Base-by-base conservation (phyloP, 352 stramenopile species). In the Phytophthora fragariaefolia region DNA sequence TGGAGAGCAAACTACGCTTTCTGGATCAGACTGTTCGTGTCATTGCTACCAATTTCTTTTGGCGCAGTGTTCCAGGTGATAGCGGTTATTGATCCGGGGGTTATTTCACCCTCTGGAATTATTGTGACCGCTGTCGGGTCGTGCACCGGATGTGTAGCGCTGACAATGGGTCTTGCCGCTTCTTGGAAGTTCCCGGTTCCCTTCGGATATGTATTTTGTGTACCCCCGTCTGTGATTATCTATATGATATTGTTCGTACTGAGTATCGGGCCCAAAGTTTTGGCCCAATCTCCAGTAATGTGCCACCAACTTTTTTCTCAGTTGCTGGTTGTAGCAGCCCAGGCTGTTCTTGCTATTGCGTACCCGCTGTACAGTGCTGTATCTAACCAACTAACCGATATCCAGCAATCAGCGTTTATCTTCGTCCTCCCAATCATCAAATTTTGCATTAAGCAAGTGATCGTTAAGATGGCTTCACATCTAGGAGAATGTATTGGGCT, bases 1-100 rank as follows among this genome's bases (percentile, higher is more conserved):
- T 76, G 59, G 58, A 42, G 52, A 55, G 62, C 43, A 0, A 80
- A 80, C 50, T 71, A 69, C 42, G 43, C 43, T 1, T 60, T 76
- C 30, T 82, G 51, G 51, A 54, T 71, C 20, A 57, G 67, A 17
- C 27, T 63, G 6, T 63, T 64, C 27, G 26, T 66, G 20, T 69
- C 59, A 0, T 62, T 15, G 0, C 26, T 72, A 8, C 26, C 68
- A 7, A 48, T 69, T 22, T 43, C 51, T 3, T 55, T 73, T 28
- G 54, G 53, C 7, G 42, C 34, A 1, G 36, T 68, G 2, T 28
- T 70, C 13, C 63, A 72, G 42, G 47, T 63, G 22, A 66, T 57
- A 20, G 26, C 56, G 10, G 48, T 73, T 4, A n/a, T 81, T 13
- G 34, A 51, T 4, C 56, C 53, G 0, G 36, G 59, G 1, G 58